Evolutionary conservation across 768 basidiomycete genomes (phyloP).

Genomic region (Rhizopogon rudus): DNA sequence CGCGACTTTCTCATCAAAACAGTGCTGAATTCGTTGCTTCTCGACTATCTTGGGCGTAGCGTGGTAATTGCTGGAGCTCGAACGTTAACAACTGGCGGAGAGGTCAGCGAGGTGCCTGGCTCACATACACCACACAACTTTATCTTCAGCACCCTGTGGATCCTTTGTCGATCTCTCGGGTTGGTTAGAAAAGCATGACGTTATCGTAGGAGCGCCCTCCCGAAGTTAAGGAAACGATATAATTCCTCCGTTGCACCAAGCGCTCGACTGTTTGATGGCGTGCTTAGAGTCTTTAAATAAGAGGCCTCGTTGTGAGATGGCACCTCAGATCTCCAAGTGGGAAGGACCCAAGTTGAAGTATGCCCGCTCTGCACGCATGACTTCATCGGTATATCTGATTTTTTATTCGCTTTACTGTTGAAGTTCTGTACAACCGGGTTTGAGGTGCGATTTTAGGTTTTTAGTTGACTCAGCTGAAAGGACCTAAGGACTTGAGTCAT

Average conservation of each 20-base stretch:
- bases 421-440: neutral
- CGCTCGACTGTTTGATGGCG: neutral
- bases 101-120: neutral
- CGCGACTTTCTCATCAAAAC: slow-evolving; percentile 3
- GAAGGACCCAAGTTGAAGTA: neutral
- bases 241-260: neutral
- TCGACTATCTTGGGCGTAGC: neutral
- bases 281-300: neutral
- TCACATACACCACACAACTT: neutral
- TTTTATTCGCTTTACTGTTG: neutral
- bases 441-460: neutral
- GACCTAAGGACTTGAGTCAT: no score
- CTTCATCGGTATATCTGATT: neutral
- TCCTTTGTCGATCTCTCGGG: neutral
- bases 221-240: neutral
- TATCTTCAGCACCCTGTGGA: neutral
- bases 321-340: neutral
- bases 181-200: neutral
- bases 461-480: no score
- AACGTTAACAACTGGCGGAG: neutral
- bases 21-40: neutral
- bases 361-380: neutral
- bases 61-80: neutral
- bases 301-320: neutral
- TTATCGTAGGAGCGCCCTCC: no score